Base-by-base conservation (phyloP, 805 yeast genomes). In the Myxozyma melibiosi region DNA sequence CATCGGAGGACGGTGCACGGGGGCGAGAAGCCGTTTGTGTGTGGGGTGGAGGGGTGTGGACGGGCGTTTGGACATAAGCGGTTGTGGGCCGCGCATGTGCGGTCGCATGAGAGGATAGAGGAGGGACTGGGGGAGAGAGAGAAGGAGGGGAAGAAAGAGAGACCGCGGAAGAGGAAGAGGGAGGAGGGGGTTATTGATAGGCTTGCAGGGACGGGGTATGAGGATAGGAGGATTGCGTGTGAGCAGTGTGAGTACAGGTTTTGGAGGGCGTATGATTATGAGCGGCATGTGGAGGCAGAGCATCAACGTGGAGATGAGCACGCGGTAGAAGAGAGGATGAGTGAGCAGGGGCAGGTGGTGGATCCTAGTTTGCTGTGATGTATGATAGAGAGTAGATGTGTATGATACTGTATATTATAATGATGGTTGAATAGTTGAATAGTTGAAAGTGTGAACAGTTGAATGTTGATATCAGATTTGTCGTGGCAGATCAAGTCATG, bases 1-100 rank as follows among this genome's bases (percentile, higher is more conserved):
- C 96, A 89, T 34, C n/a, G 43, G 3, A 34, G 49, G 25, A 59
- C 68, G 14, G 66, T 60, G 31, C 68, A 66, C 53, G 62, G 52
- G 31, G 58, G 58, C 9, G 25, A n/a, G 30, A 38, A 55, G 30
- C 67, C 67, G 43, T 65, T 65, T 51, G 52, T n/a, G 27, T 66
- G 68, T 34, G 41, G 46, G 4, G 34, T 25, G 6, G 53, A 35
- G 13, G 59, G 44, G 18, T 66, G 68, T 39, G 63, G 41, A 30
- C 39, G 37, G 27, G 53, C 62, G 46, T 66, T 65, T 47, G 68
- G 67, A 5, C 65, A 64, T 31, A 60, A 61, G 34, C 61, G 61
- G 5, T 49, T 63, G 18, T 35, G 54, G 41, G 50, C 51, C 30
- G 60, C 59, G 25, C 67, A 64, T 44, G 24, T 51, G 33, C 39